Base-by-base conservation (phyloP, 768 basidiomycete species). In the Amylocystis lapponica region DNA sequence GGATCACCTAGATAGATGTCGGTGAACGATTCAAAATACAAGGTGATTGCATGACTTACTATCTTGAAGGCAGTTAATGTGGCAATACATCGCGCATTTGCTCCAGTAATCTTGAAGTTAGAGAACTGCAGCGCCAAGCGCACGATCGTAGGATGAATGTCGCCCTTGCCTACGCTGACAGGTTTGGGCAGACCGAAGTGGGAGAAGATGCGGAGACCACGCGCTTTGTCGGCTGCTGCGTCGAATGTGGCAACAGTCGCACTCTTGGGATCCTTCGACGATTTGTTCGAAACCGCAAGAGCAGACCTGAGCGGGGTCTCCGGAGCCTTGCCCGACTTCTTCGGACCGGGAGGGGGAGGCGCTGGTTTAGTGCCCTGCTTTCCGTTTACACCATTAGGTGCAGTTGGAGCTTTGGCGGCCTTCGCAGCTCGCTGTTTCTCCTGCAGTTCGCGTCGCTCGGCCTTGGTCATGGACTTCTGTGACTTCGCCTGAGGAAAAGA, bases 71-170 rank as follows among this genome's bases (percentile, higher is more conserved):
- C 86, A 27, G 79, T 81, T 50, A 98, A 68, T 51, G 90, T 91
- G 4, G 91, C 92, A 34, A 97, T 94, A 56, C 92, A 94, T 47
- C 96, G 74, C 5, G 96, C 95, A 63, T 99, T 98, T 12, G 93
- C 88, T 7, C 96, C 96, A 37, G 84, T 82, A 51, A 98, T 86
- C 62, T 83, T 83, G 68, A 98, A 97, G 53, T 86, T 83, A 7
- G 89, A 80, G 66, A 97, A 95, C 50, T 93, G 81, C 23, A 97
- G 70, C 9, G 89, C 94, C 8, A 97, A 79, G 40, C 86, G 75
- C 45, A 92, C 69, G 53, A 98, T 82, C 16, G 79, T 79, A 22
- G 94, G 96, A 59, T 98, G 96, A 30, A 98, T 86, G 55, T 90
- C 85, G 29, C 87, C 87, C 60, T 92, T 90, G 42, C 75, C 69